These are phyloP conservation scores for Rasamsonia emersonii DNA, from an alignment of 2,329 filamentous ascomycete species.

Conservation along the genomic window DNA sequence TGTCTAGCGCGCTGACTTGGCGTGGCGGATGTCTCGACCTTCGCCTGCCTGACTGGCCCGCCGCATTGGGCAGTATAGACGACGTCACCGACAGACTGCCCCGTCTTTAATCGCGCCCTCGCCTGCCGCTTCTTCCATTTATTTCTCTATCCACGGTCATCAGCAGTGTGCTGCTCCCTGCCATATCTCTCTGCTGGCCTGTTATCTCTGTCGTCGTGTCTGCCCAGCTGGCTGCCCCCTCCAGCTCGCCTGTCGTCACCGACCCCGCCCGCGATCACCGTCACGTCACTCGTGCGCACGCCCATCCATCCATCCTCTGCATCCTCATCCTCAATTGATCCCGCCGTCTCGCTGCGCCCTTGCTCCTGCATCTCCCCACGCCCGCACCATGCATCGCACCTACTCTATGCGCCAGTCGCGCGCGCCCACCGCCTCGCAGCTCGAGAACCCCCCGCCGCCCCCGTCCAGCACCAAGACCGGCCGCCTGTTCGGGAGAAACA, in stretches of 20 bases:
- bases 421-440: constrained; percentile 85
- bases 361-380: constrained; percentile 1
- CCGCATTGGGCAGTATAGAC: too few relatives aligned
- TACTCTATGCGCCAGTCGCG: constrained; percentile 98
- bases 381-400: constrained; percentile 76
- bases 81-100: too few relatives aligned
- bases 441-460: constrained; percentile 88
- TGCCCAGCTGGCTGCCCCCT: not conserved
- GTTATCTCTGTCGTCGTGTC: not conserved
- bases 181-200: too few relatives aligned
- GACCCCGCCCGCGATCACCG: constrained; percentile 7
- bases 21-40: too few relatives aligned
- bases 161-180: too few relatives aligned
- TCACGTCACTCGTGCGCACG: constrained; percentile 6
- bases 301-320: not conserved
- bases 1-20: too few relatives aligned
- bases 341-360: not conserved
- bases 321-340: constrained; percentile 1
- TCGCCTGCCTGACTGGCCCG: too few relatives aligned
- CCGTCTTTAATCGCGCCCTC: too few relatives aligned
- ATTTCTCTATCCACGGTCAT: too few relatives aligned
- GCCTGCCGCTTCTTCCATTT: too few relatives aligned
- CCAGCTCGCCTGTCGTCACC: constrained; percentile 3
- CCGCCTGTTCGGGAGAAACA: constrained; percentile 77
- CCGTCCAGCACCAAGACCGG: constrained; percentile 83